These are phyloP conservation scores for Ophiostoma perfectum DNA, from an alignment of 2,329 filamentous ascomycete species.

Conservation along the genomic window DNA sequence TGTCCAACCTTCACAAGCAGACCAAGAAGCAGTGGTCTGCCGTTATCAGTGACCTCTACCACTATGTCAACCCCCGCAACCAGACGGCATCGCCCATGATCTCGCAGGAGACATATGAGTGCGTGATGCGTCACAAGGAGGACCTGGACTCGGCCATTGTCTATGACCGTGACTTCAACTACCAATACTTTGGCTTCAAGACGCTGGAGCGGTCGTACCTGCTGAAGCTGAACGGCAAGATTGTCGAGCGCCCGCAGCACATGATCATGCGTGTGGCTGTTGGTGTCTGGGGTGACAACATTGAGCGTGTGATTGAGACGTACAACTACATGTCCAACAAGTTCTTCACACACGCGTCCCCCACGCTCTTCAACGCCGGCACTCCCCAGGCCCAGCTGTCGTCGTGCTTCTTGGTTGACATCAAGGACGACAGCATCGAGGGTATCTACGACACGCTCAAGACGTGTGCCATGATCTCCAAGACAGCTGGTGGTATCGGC, in stretches of 20 bases:
- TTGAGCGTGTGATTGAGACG: conserved; percentile 92
- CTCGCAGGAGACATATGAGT: conserved; percentile 81
- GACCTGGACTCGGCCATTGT: conserved; percentile 98
- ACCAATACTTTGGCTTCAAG: conserved; percentile 99
- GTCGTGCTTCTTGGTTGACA: conserved; percentile 97
- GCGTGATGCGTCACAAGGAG: conserved; percentile 90
- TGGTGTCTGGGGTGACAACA: conserved; percentile 90
- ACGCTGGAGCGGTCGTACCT: conserved; percentile 97
- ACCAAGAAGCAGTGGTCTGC: conserved; percentile 99
- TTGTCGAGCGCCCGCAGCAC: conserved; percentile 95
- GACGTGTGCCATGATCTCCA: conserved; percentile 99
- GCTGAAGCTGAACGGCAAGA: conserved; percentile 89
- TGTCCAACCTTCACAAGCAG: conserved; percentile 99
- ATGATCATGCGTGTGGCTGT: conserved; percentile 99
- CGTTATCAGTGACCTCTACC: conserved; percentile 86
- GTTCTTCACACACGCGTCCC: conserved; percentile 96
- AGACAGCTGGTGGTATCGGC: conserved; percentile 97
- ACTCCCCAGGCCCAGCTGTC: conserved; percentile 92
- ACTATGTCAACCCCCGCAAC: conserved; percentile 96
- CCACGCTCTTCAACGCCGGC: conserved; percentile 95
- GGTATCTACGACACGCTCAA: conserved; percentile 99
- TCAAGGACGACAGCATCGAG: conserved; percentile 99
- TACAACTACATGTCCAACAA: conserved; percentile 99
- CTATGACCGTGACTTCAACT: conserved; percentile 99
- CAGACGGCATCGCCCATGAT: conserved; percentile 84